Base-by-base conservation (phyloP, 768 basidiomycete genomes). In the Leccinum ochraceum region DNA sequence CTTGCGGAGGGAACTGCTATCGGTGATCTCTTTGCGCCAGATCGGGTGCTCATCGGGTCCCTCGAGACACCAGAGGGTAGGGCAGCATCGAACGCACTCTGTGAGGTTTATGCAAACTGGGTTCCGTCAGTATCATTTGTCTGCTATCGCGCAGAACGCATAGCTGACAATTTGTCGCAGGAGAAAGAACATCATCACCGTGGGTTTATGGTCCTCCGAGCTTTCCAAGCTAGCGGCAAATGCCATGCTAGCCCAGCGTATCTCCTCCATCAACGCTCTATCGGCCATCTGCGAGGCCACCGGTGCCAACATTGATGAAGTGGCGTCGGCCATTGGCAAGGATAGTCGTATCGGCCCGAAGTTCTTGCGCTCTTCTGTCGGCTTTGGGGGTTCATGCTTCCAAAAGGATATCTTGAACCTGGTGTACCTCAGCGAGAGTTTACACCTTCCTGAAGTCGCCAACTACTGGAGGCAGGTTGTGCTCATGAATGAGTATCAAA, bases 341-440 rank as follows among this genome's bases (percentile, higher is more conserved):
- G 97, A 99, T 76, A 83, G 88, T 20, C 93, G 97, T 61, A 83
- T 99, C 57, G 97, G 97, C 4, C 85, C 94, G 67, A 96, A 91
- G 75, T 99, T 99, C 86, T 81, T 99, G 71, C 94, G 92, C 73
- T 92, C 94, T 46, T 91, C 89, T 53, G 95, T 97, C 68, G 96
- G 97, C 22, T 99, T 99, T 69, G 96, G 97, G 62, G 97, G 97
- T 39, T 93, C 90, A 13, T 99, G 96, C 80, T 99, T 99, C 92
- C 96, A 98, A 79, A 98, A 99, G 77, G 96, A 99, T 72, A 98
- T 98, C 76, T 87, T 99, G 71, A 99, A 99, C 81, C 82, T 99
- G 63, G 97, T 98, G 50, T 99, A 99, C 80, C 86, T 99, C 49
- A 90, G 87, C 71, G 95, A 98, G 79, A 94, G 90, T 63, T 78